A percentile compares a stretch with the other conserved stretches of the same genome.
These are phyloP conservation scores for Colletotrichum karsti DNA, from an alignment of 2,329 filamentous ascomycete species.

Conservation along the genomic window DNA sequence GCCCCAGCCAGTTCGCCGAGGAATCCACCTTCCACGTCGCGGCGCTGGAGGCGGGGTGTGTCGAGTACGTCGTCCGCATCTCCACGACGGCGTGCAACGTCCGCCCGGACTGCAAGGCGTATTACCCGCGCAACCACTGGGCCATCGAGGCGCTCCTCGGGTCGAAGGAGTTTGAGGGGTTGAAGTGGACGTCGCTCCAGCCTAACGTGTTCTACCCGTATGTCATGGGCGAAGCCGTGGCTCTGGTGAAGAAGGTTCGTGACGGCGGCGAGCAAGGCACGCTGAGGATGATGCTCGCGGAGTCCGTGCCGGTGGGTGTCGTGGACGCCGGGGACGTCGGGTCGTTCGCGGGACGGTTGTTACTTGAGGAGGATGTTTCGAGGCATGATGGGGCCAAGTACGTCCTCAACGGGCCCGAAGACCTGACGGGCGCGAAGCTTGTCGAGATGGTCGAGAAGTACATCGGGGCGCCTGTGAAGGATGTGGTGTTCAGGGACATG, in stretches of 20 bases:
- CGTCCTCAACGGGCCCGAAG: slow-evolving; percentile 48
- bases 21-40: slow-evolving; percentile 46
- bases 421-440: slow-evolving; percentile 44
- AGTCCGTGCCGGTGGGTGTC: slow-evolving; percentile 39
- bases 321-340: slow-evolving; percentile 44
- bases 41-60: slow-evolving; percentile 43
- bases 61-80: slow-evolving; percentile 51
- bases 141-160: slow-evolving; percentile 47
- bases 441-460: slow-evolving; percentile 44
- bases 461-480: slow-evolving; percentile 34
- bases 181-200: slow-evolving; percentile 50
- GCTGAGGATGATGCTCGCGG: slow-evolving; percentile 36
- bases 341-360: slow-evolving; percentile 42
- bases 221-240: slow-evolving; percentile 33
- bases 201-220: slow-evolving; percentile 37
- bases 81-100: slow-evolving; percentile 47
- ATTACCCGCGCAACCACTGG: slow-evolving; percentile 49
- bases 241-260: slow-evolving; percentile 42
- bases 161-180: slow-evolving; percentile 41
- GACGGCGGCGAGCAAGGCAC: slow-evolving; percentile 40
- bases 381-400: slow-evolving; percentile 43
- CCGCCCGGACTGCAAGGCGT: slow-evolving; percentile 41
- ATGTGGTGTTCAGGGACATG: slow-evolving; percentile 41
- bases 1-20: slow-evolving; percentile 47
- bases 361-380: slow-evolving; percentile 37